These are phyloP conservation scores for Penicillium thymicola DNA, from an alignment of 2,329 filamentous ascomycete species.

Conservation along the genomic window DNA sequence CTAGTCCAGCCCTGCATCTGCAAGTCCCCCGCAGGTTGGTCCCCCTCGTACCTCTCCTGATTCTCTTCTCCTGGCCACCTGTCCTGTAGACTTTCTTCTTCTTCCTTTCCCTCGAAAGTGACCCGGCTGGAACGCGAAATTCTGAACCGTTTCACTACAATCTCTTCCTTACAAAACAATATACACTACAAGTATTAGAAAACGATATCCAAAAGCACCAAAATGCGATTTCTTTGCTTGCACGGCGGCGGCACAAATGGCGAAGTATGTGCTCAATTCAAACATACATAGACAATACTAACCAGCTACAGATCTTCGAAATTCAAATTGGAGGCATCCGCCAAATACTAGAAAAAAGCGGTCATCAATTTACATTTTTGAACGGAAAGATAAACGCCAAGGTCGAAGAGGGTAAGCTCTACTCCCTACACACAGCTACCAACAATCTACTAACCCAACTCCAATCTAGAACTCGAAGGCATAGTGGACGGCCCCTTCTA, in stretches of 20 bases:
- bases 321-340: slow-evolving; percentile 34
- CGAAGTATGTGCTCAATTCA: slow-evolving; percentile 22
- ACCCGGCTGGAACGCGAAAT: background rate
- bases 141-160: background rate
- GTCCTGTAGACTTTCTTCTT: background rate
- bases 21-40: background rate
- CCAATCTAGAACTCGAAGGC: slow-evolving; percentile 28
- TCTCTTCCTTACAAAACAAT: background rate
- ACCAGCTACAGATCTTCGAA: slow-evolving; percentile 29
- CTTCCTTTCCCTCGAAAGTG: background rate
- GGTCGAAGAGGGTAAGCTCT: slow-evolving; percentile 26
- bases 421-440: background rate
- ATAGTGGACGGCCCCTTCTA: slow-evolving; percentile 33
- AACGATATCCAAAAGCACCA: background rate
- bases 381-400: slow-evolving; percentile 26
- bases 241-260: slow-evolving; percentile 32
- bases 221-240: slow-evolving; percentile 34
- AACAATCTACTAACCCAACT: background rate
- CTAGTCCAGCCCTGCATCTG: background rate
- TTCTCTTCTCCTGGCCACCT: background rate
- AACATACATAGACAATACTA: background rate
- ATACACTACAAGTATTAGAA: background rate
- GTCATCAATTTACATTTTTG: slow-evolving; percentile 30
- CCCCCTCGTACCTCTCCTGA: background rate
- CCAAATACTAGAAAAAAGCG: slow-evolving; percentile 25